These are phyloP conservation scores for Phytophthora aleatoria DNA, from an alignment of 352 stramenopile genomes.

Conservation along the genomic window DNA sequence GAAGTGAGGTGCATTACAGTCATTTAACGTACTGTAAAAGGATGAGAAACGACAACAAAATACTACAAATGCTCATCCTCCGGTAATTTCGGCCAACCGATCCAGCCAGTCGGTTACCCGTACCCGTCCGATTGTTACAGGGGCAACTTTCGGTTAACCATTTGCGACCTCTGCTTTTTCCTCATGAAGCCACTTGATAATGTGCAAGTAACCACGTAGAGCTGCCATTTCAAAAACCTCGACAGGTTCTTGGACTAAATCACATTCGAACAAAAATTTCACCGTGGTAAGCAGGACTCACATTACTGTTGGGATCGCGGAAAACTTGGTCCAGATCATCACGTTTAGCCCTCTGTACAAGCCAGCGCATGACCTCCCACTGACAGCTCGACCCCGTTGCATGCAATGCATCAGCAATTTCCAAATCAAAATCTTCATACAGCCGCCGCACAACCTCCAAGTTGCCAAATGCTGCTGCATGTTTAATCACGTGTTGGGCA, in stretches of 20 bases:
- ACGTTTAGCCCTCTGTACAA: not conserved
- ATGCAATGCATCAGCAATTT: not conserved
- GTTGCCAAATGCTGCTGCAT: constrained; percentile 1
- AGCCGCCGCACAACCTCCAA: constrained; percentile 9
- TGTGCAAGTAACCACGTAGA: not conserved
- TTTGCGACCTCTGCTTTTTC: not conserved
- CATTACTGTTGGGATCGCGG: not conserved
- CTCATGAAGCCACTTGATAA: constrained; percentile 7
- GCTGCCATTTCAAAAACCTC: not conserved
- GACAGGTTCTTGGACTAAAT: not conserved
- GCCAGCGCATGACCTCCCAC: not conserved
- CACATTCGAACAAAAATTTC: constrained; percentile 1
- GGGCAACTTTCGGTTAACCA: too few species aligned
- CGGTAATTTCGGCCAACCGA: too few species aligned
- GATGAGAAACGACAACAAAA: too few species aligned
- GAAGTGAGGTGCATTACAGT: not conserved
- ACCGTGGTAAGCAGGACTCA: not conserved
- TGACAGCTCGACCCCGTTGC: not conserved
- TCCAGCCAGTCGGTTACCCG: too few species aligned
- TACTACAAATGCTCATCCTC: too few species aligned
- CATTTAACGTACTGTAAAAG: too few species aligned
- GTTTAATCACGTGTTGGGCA: constrained; percentile 4
- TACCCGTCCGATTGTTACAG: too few species aligned
- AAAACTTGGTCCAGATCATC: not conserved
- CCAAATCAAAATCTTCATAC: not conserved